Conservation (phyloP, 192 early-diverging fungal genomes). For the Obelidium mucronatum region DNA sequence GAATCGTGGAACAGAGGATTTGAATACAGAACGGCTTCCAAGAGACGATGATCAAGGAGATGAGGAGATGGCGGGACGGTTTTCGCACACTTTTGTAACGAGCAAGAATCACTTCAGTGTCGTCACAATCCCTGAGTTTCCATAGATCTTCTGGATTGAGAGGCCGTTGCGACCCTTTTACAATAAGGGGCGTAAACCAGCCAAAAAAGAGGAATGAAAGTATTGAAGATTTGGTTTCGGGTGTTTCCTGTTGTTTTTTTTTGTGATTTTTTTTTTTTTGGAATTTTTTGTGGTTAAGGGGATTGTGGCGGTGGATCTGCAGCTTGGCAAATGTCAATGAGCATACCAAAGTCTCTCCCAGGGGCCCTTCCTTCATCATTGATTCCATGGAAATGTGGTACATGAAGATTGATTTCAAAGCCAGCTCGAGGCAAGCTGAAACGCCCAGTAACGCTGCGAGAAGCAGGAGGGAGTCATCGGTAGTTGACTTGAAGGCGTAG, state of each 20-base stretch:
- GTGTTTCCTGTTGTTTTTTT: slow-evolving; percentile 25
- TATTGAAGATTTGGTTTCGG: slow-evolving; percentile 38
- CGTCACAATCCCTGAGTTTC: slow-evolving; percentile 56
- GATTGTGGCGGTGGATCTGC: too few species aligned
- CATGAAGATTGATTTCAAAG: too few species aligned
- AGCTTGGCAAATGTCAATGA: not conserved
- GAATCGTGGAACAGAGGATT: slow-evolving; percentile 3
- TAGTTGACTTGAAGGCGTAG: not conserved
- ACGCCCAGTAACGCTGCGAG: not conserved
- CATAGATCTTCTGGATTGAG: slow-evolving; percentile 70
- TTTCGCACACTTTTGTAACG: slow-evolving; percentile 29
- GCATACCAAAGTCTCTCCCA: slow-evolving; percentile 1
- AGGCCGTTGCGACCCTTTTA: slow-evolving; percentile 55
- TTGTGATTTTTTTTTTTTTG: too few species aligned
- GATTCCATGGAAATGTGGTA: too few species aligned
- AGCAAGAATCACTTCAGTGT: slow-evolving; percentile 45
- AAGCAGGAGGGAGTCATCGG: not conserved
- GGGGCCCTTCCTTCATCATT: not conserved
- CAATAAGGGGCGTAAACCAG: slow-evolving; percentile 68
- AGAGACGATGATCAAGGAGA: slow-evolving; percentile 31
- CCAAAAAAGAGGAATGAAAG: slow-evolving; percentile 56
- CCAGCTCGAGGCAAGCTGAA: too few species aligned
- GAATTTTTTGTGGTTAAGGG: too few species aligned
- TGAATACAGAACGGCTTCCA: slow-evolving; percentile 29
- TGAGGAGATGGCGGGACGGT: slow-evolving; percentile 17